These are phyloP conservation scores for Neoscytalidium dimidiatum DNA, from an alignment of 2,329 filamentous ascomycete species.

Conservation along the genomic window DNA sequence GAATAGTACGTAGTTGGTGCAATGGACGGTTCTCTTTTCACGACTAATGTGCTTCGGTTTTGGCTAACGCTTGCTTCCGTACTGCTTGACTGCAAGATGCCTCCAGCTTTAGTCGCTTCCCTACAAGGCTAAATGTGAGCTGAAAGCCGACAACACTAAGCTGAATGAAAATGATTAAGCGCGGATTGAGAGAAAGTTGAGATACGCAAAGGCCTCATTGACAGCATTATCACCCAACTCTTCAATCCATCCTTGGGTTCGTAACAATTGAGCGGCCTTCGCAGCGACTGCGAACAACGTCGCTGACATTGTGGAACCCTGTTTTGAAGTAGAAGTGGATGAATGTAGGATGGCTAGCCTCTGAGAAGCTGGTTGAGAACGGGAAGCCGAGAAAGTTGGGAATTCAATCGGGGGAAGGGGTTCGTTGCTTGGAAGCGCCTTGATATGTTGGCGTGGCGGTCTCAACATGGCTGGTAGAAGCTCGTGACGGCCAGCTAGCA, in stretches of 20 bases:
- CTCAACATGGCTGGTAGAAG: background rate
- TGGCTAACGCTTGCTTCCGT: background rate
- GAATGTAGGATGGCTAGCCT: background rate
- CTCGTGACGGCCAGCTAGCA: background rate
- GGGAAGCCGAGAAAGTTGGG: background rate
- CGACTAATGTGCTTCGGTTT: background rate
- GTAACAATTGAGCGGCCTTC: background rate
- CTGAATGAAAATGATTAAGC: background rate
- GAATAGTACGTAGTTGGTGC: background rate
- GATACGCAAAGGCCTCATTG: background rate
- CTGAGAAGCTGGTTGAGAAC: background rate
- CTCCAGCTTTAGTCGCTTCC: background rate
- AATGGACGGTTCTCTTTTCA: background rate
- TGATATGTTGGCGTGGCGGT: background rate
- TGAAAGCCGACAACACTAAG: no score
- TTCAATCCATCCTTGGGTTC: background rate
- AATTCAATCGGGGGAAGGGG: background rate
- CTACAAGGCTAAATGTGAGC: background rate
- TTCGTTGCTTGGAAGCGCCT: background rate
- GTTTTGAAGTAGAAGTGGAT: no score
- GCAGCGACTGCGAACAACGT: background rate
- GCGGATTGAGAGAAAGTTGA: background rate
- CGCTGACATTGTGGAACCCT: background rate
- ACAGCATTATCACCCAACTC: background rate
- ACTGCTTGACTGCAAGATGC: background rate